These are phyloP conservation scores for Phytophthora cactorum DNA, from an alignment of 352 stramenopile genomes.

Conservation along the genomic window DNA sequence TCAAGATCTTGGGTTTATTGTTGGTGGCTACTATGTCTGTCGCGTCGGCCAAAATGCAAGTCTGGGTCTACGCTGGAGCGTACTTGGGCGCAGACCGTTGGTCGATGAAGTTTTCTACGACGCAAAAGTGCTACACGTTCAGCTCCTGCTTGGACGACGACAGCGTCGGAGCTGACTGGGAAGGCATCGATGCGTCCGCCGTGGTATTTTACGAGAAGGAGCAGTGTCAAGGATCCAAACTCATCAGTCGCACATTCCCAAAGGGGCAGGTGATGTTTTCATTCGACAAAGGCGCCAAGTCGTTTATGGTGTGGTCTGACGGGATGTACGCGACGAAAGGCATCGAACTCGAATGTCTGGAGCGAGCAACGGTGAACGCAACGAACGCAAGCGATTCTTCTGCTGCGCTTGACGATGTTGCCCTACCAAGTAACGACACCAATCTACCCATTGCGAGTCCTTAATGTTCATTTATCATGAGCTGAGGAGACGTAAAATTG, in stretches of 20 bases:
- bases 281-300: conserved; percentile 25
- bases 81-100: conserved; percentile 7
- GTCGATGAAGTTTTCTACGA: conserved; percentile 23
- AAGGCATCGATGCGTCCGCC: conserved; percentile 1
- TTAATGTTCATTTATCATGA: too few relatives aligned
- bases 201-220: conserved; percentile 32
- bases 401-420: background rate
- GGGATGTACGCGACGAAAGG: conserved; percentile 26
- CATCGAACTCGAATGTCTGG: conserved; percentile 15
- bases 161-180: conserved; percentile 21
- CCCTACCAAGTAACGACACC: background rate
- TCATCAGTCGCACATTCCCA: conserved; percentile 9
- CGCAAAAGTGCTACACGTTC: conserved; percentile 35
- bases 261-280: conserved; percentile 21
- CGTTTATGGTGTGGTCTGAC: conserved; percentile 31
- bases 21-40: background rate
- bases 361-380: conserved; percentile 10
- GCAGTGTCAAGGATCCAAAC: conserved; percentile 16
- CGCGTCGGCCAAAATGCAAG: conserved; percentile 11
- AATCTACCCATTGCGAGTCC: background rate
- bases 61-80: conserved; percentile 16
- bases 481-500: too few relatives aligned
- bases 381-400: conserved; percentile 7
- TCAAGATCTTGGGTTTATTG: background rate
- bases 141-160: conserved; percentile 5